Conservation (phyloP, 768 basidiomycete species). For the Kwoniella newhampshirensis region DNA sequence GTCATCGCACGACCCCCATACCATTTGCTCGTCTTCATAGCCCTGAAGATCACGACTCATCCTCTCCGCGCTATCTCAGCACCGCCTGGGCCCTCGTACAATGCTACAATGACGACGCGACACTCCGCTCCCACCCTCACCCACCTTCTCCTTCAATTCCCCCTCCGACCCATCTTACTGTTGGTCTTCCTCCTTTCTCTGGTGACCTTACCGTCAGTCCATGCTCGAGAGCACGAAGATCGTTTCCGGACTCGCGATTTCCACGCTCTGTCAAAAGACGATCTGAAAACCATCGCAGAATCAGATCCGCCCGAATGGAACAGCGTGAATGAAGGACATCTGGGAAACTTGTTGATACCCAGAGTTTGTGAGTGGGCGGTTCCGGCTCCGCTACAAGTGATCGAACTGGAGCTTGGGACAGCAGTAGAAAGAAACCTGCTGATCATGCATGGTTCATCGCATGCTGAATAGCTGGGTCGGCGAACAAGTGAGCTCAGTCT, state of each 20-base stretch:
- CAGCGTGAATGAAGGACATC: constrained; percentile 56
- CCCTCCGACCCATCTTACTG: constrained; percentile 16
- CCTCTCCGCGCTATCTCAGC: too few species aligned
- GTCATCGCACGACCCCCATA: too few species aligned
- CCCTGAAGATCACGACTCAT: too few species aligned
- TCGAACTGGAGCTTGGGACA: too few species aligned
- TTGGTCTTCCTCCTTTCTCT: constrained; percentile 5
- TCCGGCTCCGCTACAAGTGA: too few species aligned
- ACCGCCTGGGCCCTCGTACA: too few species aligned
- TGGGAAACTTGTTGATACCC: constrained; percentile 83
- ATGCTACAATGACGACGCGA: constrained; percentile 6
- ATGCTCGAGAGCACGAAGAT: not conserved
- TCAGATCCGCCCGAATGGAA: constrained; percentile 41
- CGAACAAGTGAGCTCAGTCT: constrained; percentile 46
- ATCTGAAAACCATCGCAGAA: constrained; percentile 18
- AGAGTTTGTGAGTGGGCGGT: constrained; percentile 65
- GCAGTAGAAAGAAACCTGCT: too few species aligned
- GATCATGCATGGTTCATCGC: too few species aligned
- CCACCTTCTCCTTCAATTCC: not conserved
- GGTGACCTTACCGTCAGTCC: not conserved
- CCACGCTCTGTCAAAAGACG: constrained; percentile 22
- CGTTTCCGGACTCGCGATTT: constrained; percentile 26
- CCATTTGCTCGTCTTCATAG: too few species aligned
- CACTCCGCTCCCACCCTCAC: not conserved
- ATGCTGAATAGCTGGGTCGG: constrained; percentile 47